phyloP scores from a whole-genome alignment of 345 rosid genomes.

The Eucalyptus brandiana region DNA sequence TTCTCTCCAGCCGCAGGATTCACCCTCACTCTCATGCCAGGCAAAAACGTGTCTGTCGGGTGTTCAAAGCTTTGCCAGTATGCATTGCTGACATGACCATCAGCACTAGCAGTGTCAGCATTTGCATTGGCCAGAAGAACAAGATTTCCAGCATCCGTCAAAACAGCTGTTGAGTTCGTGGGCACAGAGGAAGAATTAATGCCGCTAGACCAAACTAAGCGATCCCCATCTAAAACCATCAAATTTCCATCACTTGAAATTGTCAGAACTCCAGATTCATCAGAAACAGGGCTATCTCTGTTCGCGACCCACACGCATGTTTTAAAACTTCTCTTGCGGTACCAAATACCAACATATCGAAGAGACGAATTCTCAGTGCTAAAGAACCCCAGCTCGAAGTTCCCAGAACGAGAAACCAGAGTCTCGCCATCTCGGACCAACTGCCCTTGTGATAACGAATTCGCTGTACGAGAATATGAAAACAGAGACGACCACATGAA shows the following conservation, averaged over 20 bases:
- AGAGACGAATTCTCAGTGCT: slow-evolving; percentile 23
- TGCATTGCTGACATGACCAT: background rate
- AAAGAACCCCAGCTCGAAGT: slow-evolving; percentile 54
- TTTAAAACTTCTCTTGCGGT: slow-evolving; percentile 11
- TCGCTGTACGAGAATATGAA: slow-evolving; percentile 9
- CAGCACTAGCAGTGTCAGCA: background rate
- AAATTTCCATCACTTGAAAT: slow-evolving; percentile 44
- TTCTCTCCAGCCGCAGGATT: slow-evolving; percentile 20
- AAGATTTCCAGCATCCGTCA: slow-evolving; percentile 18
- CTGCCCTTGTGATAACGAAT: slow-evolving; percentile 19
- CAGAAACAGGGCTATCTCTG: slow-evolving; percentile 34
- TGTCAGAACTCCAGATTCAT: slow-evolving; percentile 21
- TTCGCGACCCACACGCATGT: slow-evolving; percentile 67
- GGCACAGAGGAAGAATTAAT: slow-evolving; percentile 9
- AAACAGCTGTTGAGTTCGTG: slow-evolving; percentile 17
- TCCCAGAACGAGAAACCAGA: slow-evolving; percentile 11
- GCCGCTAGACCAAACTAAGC: slow-evolving; percentile 39
- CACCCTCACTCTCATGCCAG: slow-evolving; percentile 45
- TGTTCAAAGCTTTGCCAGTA: slow-evolving; percentile 58
- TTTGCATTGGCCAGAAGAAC: slow-evolving; percentile 6
- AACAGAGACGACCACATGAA: background rate
- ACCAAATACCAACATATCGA: slow-evolving; percentile 63
- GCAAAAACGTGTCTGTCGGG: slow-evolving; percentile 51
- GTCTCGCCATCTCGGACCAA: slow-evolving; percentile 30
- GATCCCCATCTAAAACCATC: slow-evolving; percentile 23